Base-by-base conservation (phyloP, 192 early-diverging fungal species). In the Linnemannia exigua region DNA sequence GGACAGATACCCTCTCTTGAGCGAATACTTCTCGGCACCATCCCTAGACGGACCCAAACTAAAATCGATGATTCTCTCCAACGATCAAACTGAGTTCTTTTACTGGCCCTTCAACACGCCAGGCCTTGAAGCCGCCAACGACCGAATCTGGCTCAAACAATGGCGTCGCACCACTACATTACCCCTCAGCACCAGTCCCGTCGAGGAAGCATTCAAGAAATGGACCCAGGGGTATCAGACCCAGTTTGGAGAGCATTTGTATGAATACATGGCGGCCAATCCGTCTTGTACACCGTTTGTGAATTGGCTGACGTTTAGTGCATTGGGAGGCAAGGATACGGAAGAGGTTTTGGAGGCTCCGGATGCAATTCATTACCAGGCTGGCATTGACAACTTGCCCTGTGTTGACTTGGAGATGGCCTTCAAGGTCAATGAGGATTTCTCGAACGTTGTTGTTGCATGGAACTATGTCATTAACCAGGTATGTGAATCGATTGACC, bases 111-210 rank as follows among this genome's bases (percentile, higher is more conserved):
- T 85, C 51, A 79, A 89, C 46, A 63, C 73, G 1, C 20, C 66
- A 8, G 48, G 38, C 19, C 36, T 67, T 1, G 51, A 61, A 11
- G 20, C 58, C 5, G 52, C 61, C 4, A 71, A 87, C n/a, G 88
- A 89, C 7, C 75, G 44, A 25, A n/a, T 89, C 19, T 89, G 88
- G 88, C 28, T 89, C 25, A 89, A 89, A 75, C 44, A 75, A 67
- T 89, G 82, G 86, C 69, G 75, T 9, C 74, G 76, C 8, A 81
- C 88, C 35, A 71, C 61, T 3, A 36, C 77, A 1, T 37, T 70
- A 1, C 61, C 68, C 15, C 67, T 71, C 1, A 73, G 68, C 33
- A 11, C 12, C 8, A 61, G 3, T 17, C 48, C 31, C 20, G 5
- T 22, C 5, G 2, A 37, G 1, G 67, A 70, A 19, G 5, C 7